These are phyloP conservation scores for Tricholoma saponaceum DNA, from an alignment of 768 basidiomycete species.

Conservation along the genomic window DNA sequence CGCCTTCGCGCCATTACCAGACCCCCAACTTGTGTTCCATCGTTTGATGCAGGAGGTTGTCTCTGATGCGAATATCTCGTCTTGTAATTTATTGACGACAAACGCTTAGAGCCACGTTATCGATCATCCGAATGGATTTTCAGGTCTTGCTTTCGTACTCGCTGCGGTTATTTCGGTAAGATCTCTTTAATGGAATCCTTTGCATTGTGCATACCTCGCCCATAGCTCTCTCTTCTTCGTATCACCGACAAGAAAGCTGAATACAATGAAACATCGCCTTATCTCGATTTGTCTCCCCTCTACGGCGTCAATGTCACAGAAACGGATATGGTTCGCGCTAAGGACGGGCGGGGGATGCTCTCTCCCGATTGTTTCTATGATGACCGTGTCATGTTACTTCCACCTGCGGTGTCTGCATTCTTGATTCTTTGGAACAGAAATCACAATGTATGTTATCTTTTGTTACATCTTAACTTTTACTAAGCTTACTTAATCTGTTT, in stretches of 20 bases:
- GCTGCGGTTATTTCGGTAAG: not conserved
- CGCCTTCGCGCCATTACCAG: not conserved
- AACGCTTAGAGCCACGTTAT: not conserved
- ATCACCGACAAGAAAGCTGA: not conserved
- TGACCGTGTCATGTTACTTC: constrained; percentile 9
- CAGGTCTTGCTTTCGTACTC: not conserved
- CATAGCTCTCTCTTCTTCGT: not conserved
- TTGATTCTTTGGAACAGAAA: constrained; percentile 21
- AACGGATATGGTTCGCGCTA: not conserved
- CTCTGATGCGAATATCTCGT: not conserved
- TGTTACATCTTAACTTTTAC: no score
- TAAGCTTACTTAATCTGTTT: not conserved
- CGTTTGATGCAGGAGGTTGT: not conserved
- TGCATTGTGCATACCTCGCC: constrained; percentile 10
- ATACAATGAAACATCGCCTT: not conserved
- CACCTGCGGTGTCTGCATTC: constrained; percentile 13
- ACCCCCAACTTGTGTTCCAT: not conserved
- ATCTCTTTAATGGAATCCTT: not conserved
- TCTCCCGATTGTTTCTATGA: constrained; percentile 20
- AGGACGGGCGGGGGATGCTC: constrained; percentile 19
- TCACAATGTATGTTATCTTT: constrained; percentile 17
- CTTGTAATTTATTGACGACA: not conserved
- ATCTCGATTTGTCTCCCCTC: not conserved
- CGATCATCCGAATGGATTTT: not conserved
- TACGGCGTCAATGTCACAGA: not conserved